These are phyloP conservation scores for Colletotrichum tabaci DNA, from an alignment of 2,329 filamentous ascomycete genomes.

Conservation along the genomic window DNA sequence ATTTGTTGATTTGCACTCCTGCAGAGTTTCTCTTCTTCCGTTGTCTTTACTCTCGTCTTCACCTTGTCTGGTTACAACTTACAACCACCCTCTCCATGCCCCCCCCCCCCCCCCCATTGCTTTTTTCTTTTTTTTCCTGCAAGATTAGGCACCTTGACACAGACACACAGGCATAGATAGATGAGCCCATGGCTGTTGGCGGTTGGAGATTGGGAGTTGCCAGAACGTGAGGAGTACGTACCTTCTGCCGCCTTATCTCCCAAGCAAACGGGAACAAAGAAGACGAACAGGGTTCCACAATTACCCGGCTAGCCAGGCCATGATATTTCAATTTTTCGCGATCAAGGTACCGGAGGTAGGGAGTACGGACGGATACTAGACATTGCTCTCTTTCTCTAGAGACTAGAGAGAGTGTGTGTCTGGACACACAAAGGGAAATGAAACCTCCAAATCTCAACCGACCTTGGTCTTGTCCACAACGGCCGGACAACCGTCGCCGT, in stretches of 20 bases:
- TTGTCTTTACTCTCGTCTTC: neutral
- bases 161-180: too few relatives aligned
- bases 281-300: constrained; percentile 23
- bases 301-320: constrained; percentile 29
- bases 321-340: neutral
- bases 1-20: neutral
- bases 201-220: neutral
- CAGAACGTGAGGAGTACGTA: neutral
- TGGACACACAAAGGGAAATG: too few relatives aligned
- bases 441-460: neutral
- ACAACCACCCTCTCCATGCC: too few relatives aligned
- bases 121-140: neutral
- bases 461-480: neutral
- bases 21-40: neutral
- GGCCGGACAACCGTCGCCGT: neutral
- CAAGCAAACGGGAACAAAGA: constrained; percentile 7
- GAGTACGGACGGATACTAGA: too few relatives aligned
- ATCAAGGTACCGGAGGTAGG: neutral
- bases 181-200: neutral
- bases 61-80: neutral
- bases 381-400: too few relatives aligned
- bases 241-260: constrained; percentile 5
- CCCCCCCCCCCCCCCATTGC: neutral
- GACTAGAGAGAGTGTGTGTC: too few relatives aligned
- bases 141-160: constrained; percentile 8